phyloP scores from a whole-genome alignment of 2,329 filamentous ascomycete species.

The Conoideocrella luteorostrata region DNA sequence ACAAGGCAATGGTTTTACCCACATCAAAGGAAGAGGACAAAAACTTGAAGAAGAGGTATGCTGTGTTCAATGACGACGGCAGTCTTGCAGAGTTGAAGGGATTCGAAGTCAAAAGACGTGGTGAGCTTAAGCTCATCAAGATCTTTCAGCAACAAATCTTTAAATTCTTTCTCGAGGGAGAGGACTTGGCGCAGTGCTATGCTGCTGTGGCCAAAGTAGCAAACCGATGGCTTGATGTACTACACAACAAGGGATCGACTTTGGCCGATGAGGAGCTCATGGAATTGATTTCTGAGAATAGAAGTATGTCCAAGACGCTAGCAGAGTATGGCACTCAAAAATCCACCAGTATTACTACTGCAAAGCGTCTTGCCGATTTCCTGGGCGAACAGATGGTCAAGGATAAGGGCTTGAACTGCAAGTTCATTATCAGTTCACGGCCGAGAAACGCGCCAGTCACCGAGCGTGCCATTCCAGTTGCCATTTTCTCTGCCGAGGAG shows the following conservation, averaged over 20 bases:
- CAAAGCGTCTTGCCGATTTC: conserved; percentile 90
- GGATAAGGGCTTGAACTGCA: conserved; percentile 98
- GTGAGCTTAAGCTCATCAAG: conserved; percentile 98
- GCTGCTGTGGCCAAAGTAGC: conserved; percentile 87
- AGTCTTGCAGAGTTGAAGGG: conserved; percentile 93
- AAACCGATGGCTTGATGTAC: conserved; percentile 92
- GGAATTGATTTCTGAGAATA: conserved; percentile 99
- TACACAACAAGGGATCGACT: conserved; percentile 81
- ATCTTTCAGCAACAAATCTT: conserved; percentile 99
- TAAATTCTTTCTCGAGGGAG: conserved; percentile 95
- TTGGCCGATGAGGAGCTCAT: conserved; percentile 95
- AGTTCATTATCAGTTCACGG: conserved; percentile 91
- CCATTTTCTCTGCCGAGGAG: conserved; percentile 93
- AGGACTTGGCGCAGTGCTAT: conserved; percentile 83
- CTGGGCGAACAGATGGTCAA: conserved; percentile 98
- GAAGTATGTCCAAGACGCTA: conserved; percentile 94
- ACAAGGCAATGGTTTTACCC: conserved; percentile 93
- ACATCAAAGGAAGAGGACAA: conserved; percentile 99
- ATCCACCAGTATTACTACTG: conserved; percentile 98
- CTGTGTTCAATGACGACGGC: conserved; percentile 97
- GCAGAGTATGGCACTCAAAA: conserved; percentile 96
- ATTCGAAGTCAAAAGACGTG: conserved; percentile 94
- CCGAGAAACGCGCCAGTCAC: conserved; percentile 89
- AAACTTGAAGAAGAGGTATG: conserved; percentile 98
- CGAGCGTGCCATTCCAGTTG: conserved; percentile 87